Base-by-base conservation (phyloP, 106 monocot species). In the Agapanthus africanus region DNA sequence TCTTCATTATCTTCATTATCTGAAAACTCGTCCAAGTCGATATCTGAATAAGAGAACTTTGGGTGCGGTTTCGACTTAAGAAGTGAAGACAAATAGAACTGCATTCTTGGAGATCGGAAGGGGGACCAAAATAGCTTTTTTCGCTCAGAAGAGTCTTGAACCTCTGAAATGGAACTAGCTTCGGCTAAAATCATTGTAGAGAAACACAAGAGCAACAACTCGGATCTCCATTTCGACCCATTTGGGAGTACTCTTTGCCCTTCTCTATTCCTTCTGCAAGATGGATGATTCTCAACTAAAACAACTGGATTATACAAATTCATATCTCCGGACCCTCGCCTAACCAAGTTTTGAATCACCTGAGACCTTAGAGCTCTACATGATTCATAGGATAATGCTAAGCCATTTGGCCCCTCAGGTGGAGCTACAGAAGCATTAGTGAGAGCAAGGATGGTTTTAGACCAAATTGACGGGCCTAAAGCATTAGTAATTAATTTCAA, bases 401-500 rank as follows among this genome's bases (percentile, higher is more conserved):
- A 68, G 37, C 94, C 94, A 79, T 71, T 87, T 8, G 85, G 80
- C 6, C 90, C 93, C 76, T 90, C 90, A 22, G 90, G 90, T 27
- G 87, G 93, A 46, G 90, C 84, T 31, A 84, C 76, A 59, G 87
- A 84, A 49, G 82, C 94, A 80, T 90, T 87, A 0, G 87, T 87
- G 54, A 94, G 79, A 70, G 79, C 84, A 71, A 94, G 81, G 66
- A 94, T 90, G 22, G 94, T 80, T 56, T 90, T 94, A 51, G 82
- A 87, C 94, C 93, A 94, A 42, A 90, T 87, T 14, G 94, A 84
- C 13, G 90, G 77, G 31, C 90, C 94, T 16, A 90, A 71, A 34
- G 71, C 54, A 62, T 49, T 75, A 25, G 87, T 81, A 62, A 49
- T 18, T 49, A 19, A 15, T 49, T 19, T 79, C 37, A 94, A 65